Evolutionary conservation across 257 asterid species (phyloP).

Genomic region (Solanum raphanifolium): DNA sequence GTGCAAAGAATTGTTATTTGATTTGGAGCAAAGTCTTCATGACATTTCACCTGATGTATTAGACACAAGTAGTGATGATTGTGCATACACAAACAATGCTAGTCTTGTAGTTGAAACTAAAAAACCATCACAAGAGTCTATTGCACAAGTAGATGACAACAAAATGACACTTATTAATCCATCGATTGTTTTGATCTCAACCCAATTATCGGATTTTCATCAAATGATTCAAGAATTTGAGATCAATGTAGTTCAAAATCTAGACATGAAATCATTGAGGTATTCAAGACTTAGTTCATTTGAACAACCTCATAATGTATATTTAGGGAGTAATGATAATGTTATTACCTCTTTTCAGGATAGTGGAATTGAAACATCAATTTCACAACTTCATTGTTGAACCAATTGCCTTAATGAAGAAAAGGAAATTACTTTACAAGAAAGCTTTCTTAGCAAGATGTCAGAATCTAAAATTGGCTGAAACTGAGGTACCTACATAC

Average conservation of each 20-base stretch:
- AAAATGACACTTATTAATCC: not conserved
- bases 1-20: not conserved
- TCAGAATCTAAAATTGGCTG: constrained; percentile 53
- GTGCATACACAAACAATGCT: not conserved
- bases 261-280: constrained; percentile 46
- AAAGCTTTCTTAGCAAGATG: constrained; percentile 65
- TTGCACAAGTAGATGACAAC: constrained; percentile 6
- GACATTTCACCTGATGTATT: not conserved
- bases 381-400: constrained; percentile 17
- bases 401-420: constrained; percentile 21
- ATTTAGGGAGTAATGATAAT: not conserved
- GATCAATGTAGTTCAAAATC: constrained; percentile 16
- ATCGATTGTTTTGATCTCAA: constrained; percentile 7
- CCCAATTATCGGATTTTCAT: constrained; percentile 17
- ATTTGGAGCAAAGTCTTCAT: not conserved
- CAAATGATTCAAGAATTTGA: constrained; percentile 26
- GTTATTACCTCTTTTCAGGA: constrained; percentile 20
- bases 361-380: constrained; percentile 33
- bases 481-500: constrained; percentile 46
- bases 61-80: not conserved
- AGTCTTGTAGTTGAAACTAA: constrained; percentile 4
- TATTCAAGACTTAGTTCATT: constrained; percentile 4
- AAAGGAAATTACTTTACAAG: constrained; percentile 39
- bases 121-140: not conserved
- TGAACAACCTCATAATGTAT: not conserved